These are phyloP conservation scores for Taxillus chinensis DNA, from an alignment of 164 flowering plant genomes.

Conservation along the genomic window DNA sequence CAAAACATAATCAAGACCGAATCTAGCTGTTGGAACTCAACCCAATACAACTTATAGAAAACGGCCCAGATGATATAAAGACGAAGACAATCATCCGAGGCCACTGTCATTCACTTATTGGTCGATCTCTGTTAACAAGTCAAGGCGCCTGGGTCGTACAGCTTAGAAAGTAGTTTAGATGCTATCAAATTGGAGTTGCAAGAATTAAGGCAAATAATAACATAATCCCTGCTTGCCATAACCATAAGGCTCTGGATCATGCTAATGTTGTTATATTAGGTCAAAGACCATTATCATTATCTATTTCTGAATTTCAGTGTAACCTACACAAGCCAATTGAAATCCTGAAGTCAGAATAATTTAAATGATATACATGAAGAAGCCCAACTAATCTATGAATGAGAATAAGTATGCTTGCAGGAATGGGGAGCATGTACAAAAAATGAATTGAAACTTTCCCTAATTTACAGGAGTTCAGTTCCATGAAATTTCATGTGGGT, in stretches of 20 bases:
- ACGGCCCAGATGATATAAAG: conserved; percentile 5
- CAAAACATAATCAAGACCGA: conserved; percentile 9
- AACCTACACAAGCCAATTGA: too few species aligned
- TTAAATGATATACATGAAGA: too few species aligned
- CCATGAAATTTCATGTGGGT: too few species aligned
- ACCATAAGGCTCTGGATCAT: conserved; percentile 1
- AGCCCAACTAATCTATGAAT: too few species aligned
- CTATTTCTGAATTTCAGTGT: too few species aligned
- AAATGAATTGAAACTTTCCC: too few species aligned
- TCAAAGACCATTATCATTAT: too few species aligned
- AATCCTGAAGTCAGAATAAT: too few species aligned
- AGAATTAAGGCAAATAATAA: background rate
- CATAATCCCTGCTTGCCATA: background rate
- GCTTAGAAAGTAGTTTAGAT: background rate
- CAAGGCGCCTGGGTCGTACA: background rate
- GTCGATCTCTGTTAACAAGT: background rate
- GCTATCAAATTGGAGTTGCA: background rate
- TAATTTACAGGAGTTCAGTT: too few species aligned
- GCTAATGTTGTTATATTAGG: background rate
- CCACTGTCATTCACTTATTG: background rate
- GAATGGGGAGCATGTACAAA: too few species aligned
- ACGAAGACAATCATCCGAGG: background rate
- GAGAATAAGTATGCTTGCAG: too few species aligned
- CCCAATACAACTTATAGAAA: conserved; percentile 8
- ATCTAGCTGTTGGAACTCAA: conserved; percentile 8